Evolutionary conservation across 2,329 filamentous ascomycete species (phyloP).

Genomic region (Leptographium procerum): DNA sequence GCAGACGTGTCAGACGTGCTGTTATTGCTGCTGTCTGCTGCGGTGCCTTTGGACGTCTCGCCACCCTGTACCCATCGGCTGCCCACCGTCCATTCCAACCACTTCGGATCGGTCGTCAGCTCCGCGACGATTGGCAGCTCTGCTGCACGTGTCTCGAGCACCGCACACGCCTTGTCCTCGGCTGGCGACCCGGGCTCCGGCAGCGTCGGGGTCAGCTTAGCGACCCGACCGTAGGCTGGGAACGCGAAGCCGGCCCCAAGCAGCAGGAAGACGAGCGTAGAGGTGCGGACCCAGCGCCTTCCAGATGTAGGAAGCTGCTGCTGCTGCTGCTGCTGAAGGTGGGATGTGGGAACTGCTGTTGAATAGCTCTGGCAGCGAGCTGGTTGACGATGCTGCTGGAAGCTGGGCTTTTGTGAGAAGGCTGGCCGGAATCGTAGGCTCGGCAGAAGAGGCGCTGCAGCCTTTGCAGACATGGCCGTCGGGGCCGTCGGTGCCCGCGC

Average conservation of each 20-base stretch:
- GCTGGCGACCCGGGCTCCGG: slow-evolving; percentile 2
- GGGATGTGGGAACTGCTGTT: not conserved
- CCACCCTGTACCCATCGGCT: not conserved
- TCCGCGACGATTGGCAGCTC: slow-evolving; percentile 8
- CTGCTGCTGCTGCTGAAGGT: not conserved
- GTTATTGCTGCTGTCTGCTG: not conserved
- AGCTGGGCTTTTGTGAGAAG: not conserved
- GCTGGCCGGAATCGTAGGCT: not conserved
- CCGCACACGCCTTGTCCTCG: not conserved
- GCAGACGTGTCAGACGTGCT: not conserved
- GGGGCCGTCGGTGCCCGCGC: not conserved
- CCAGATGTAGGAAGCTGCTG: not conserved
- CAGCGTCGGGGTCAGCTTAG: not conserved
- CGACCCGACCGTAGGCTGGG: not conserved
- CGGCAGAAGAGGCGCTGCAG: not conserved
- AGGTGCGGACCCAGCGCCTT: not conserved
- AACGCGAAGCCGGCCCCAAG: slow-evolving; percentile 1
- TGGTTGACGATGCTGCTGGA: not conserved
- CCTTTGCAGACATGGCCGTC: not conserved
- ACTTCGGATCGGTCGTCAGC: slow-evolving; percentile 8
- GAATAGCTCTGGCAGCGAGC: not conserved
- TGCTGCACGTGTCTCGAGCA: not conserved
- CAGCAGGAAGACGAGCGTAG: slow-evolving; percentile 3
- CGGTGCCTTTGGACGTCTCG: not conserved
- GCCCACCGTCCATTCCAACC: slow-evolving; percentile 10